Evolutionary conservation across 1,284 basidiomycete genomes (phyloP), one percentile per base, ranked within the genome.

Genomic region (Leccinum laetum): DNA sequence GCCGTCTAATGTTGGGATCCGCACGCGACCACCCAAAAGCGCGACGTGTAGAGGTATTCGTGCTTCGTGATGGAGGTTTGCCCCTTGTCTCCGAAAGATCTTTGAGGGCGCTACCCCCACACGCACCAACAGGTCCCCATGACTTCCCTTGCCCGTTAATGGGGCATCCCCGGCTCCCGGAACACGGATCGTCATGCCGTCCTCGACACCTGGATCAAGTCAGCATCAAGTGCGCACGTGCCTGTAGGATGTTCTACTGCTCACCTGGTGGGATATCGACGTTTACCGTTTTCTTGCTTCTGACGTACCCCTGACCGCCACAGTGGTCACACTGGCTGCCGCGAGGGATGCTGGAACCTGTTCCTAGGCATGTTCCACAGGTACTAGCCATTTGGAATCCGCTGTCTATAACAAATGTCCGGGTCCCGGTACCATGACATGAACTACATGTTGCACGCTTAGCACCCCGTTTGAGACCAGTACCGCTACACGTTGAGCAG

Each of bases 301-400:
- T 90, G 55, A 99, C 90, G 72, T 95, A 92, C 21, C 98, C 98
- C 35, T 95, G 83, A 39, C 98, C 98, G 44, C 84, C 87, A 78
- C 98, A 99, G 58, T 83, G 82, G 32, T 84, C 84, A 78, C 98
- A 99, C 68, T 91, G 86, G 68, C 91, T 87, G 37, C 86, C 89
- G 14, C 88, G 88, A 63, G 95, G 94, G 35, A 98, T 87, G 4
- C 86, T 87, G 41, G 86, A 86, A 16, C 98, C 98, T 14, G 86
- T 83, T n/a, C 98, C 98, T 26, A 86, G 82, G 79, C 98, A 99
- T 26, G 86, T 79, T 61, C 84, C 83, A 79, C 98, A 99, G 26
- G 95, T 96, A 70, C 90, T 94, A 11, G 96, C 91, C 95, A 99
- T 98, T 77, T 96, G 94, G 88, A 99, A 99, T 16, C 98, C 98